phyloP scores from a whole-genome alignment of 768 basidiomycete genomes.

The Pholiota conissans region DNA sequence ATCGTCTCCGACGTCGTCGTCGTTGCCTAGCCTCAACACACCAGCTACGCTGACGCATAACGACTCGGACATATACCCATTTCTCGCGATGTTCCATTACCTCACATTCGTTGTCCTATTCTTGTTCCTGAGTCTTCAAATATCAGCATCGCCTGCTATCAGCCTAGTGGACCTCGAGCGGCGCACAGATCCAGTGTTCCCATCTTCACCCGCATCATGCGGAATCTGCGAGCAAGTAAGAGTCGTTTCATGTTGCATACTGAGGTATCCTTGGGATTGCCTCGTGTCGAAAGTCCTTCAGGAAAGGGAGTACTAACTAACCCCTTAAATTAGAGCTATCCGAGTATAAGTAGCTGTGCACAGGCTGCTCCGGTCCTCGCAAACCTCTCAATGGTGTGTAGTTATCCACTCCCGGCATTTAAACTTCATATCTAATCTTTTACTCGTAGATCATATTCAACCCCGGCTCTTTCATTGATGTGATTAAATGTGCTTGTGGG shows the following conservation, averaged over 20 bases:
- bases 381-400: slow-evolving; percentile 52
- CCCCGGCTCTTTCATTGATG: slow-evolving; percentile 59
- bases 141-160: slow-evolving; percentile 21
- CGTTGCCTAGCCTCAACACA: neutral
- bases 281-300: neutral
- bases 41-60: neutral
- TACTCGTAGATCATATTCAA: no score
- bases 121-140: slow-evolving; percentile 20
- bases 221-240: slow-evolving; percentile 52
- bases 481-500: slow-evolving; percentile 64
- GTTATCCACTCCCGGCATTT: neutral
- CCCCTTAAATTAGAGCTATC: slow-evolving; percentile 38
- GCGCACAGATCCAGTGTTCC: slow-evolving; percentile 47
- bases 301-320: neutral
- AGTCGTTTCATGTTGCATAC: neutral
- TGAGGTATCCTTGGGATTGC: neutral
- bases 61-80: neutral
- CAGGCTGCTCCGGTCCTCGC: slow-evolving; percentile 56
- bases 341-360: slow-evolving; percentile 55
- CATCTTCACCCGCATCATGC: slow-evolving; percentile 55
- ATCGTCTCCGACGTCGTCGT: neutral
- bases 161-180: neutral
- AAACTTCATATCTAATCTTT: neutral
- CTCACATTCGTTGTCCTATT: slow-evolving; percentile 23
- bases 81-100: slow-evolving; percentile 18